Base-by-base conservation (phyloP, 2,329 filamentous ascomycete species). In the Alternaria longipes region DNA sequence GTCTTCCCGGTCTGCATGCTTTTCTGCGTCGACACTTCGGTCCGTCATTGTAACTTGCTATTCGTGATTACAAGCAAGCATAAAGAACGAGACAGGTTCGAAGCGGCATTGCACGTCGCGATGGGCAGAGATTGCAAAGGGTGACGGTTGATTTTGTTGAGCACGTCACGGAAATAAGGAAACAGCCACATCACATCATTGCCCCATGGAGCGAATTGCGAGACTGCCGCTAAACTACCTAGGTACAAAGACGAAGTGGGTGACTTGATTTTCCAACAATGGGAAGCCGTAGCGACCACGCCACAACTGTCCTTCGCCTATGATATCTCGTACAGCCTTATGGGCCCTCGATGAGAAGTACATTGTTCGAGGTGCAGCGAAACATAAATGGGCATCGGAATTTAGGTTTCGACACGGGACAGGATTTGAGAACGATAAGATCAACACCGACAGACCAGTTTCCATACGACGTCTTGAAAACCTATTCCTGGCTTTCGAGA, bases 261-360 rank as follows among this genome's bases (percentile, higher is more conserved):
- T 24, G 40, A 44, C 52, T 30, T 30, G 9, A 30, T 52, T 57
- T 16, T 36, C 55, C 47, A 41, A 52, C 46, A 57, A 57, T 38
- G 30, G 34, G 14, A 34, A 46, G 26, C 38, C 16, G 36, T 16
- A 38, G 36, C 16, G 16, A 38, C 36, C 36, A n/a, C 16, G 16
- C 16, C 36, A 38, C 36, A 18, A 16, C 8, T 20, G 38, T 20
- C 28, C 11, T 30, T 18, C n/a, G n/a, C 38, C n/a, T 4, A 11
- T n/a, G 38, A 20, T 20, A 20, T 18, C 8, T 9, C 38, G 18
- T 5, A 11, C 38, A 20, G 5, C 9, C 8, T 20, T 11, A 4
- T 20, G 18, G 18, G n/a, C 38, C n/a, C 38, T 40, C 9, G 38
- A 11, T 20, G 38, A 40, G 38, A 11, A 20, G 38, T 11, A 9